Evolutionary conservation across 805 yeast genomes (phyloP), one percentile per base, ranked within the genome.

Genomic region (Cephaloascus albidus): DNA sequence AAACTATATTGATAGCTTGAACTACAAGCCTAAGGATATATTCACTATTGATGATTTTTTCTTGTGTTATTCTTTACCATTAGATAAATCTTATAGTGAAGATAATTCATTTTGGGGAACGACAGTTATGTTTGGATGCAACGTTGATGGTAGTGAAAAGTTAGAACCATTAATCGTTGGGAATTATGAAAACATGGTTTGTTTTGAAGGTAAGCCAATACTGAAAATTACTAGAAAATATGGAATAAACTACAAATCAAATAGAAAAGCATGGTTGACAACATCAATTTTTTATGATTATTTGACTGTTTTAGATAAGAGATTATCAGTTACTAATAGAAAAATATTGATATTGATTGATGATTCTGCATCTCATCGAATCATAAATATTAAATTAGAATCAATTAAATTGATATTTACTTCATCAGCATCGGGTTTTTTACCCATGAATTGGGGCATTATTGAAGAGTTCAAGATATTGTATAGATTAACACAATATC

Each of bases 381-480:
- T 78, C 6, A 65, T 46, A 49, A 65, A 66, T 43, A 66, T 68
- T 12, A 48, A 61, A 26, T 47, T 70, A 32, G 49, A 68, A 5
- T 69, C 59, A 40, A 65, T 69, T 0, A 55, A 68, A 0, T 53
- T 66, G 20, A 54, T 50, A 30, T 54, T 65, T 8, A 57, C 19
- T 28, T 27, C 17, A 20, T 28, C 23, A 19, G 36, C 30, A n/a
- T 31, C 18, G 38, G 70, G 69, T 46, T 76, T 74, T 48, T 53
- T 76, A 27, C 85, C 85, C 5, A 76, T 77, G 65, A 73, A 68
- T 43, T 76, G 78, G 69, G 85, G 85, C 3, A 73, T 78, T 3
- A 63, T 74, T 33, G 76, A 75, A 42, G 85, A 79, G 47, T 74
- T 79, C 50, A 76, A 76, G 48, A 64, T 76, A 12, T 57, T 73